These are phyloP conservation scores for Phytophthora megakarya DNA, from an alignment of 352 stramenopile genomes.

Conservation along the genomic window DNA sequence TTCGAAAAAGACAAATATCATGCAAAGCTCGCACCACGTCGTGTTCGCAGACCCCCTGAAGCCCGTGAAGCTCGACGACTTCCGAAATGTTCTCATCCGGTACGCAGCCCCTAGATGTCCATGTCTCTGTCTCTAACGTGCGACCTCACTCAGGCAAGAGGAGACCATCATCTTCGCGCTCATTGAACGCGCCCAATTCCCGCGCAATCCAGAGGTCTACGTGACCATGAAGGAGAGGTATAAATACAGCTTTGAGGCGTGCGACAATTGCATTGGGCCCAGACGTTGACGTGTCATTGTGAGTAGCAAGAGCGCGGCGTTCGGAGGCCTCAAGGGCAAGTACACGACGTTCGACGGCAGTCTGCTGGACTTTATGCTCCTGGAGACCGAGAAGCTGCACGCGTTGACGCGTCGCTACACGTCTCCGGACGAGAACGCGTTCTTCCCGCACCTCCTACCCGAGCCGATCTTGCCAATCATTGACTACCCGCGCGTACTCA, in stretches of 20 bases:
- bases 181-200: slow-evolving; percentile 98
- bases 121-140: no score
- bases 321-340: slow-evolving; percentile 83
- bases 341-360: slow-evolving; percentile 86
- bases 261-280: slow-evolving; percentile 2
- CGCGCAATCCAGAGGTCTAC: slow-evolving; percentile 96
- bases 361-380: slow-evolving; percentile 97
- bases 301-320: slow-evolving; percentile 66
- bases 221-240: slow-evolving; percentile 83
- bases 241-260: not conserved
- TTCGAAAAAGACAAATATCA: slow-evolving; percentile 8
- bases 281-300: not conserved
- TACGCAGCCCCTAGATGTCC: slow-evolving; percentile 15
- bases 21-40: slow-evolving; percentile 67
- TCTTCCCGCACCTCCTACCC: slow-evolving; percentile 94
- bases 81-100: slow-evolving; percentile 89
- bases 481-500: slow-evolving; percentile 93
- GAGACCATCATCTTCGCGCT: slow-evolving; percentile 99
- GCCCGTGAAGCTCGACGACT: slow-evolving; percentile 85
- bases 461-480: slow-evolving; percentile 92
- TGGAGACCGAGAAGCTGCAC: slow-evolving; percentile 96
- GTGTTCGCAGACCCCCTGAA: slow-evolving; percentile 71
- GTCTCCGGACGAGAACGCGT: slow-evolving; percentile 98
- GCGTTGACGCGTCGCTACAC: slow-evolving; percentile 96
- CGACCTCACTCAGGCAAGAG: slow-evolving; percentile 93